Base-by-base conservation (phyloP, 1,284 basidiomycete genomes). In the Naganishia liquefaciens region DNA sequence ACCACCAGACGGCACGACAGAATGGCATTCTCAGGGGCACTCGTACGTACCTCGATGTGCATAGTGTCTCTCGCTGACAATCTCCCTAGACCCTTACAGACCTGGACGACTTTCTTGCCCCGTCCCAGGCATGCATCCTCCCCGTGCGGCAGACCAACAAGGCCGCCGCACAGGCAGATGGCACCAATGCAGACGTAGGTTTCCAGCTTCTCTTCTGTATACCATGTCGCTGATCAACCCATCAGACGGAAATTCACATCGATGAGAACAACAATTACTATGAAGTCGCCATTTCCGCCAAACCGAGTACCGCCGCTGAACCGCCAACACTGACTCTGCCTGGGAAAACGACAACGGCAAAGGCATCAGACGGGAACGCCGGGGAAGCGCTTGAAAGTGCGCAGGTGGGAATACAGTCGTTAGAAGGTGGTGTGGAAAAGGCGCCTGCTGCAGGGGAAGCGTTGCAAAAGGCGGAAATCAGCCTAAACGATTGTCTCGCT, bases 71-170 rank as follows among this genome's bases (percentile, higher is more conserved):
- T 5, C 46, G 23, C 17, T 10, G 33, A 33, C 49, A 7, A 37
- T 27, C 9, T 33, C 33, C 21, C n/a, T 19, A 60, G 57, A 60
- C 57, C 33, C 80, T 96, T 42, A 93, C 92, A 21, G 95, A 99
- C 78, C 85, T 99, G 51, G 98, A 98, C 78, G 96, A 99, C 81
- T 99, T 95, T 77, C 90, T 99, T 54, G 92, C 93, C 0, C 96
- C 96, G 3, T 91, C 93, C 1, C 95, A 98, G 81, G 89, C 90
- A 47, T 99, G 96, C 79, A 98, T 99, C 79, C 98, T 98, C 75
- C 95, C 96, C 2, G 92, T 98, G 25, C 76, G 80, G 65, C 85
- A 88, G 74, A 79, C 81, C 9, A 85, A 86, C 68, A 75, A 70
- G 68, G 77, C 77, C n/a, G 44, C 21, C 7, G 46, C 50, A 2